Evolutionary conservation across 768 basidiomycete species (phyloP), one percentile per base, ranked within the genome.

Genomic region (Suillus subluteus): DNA sequence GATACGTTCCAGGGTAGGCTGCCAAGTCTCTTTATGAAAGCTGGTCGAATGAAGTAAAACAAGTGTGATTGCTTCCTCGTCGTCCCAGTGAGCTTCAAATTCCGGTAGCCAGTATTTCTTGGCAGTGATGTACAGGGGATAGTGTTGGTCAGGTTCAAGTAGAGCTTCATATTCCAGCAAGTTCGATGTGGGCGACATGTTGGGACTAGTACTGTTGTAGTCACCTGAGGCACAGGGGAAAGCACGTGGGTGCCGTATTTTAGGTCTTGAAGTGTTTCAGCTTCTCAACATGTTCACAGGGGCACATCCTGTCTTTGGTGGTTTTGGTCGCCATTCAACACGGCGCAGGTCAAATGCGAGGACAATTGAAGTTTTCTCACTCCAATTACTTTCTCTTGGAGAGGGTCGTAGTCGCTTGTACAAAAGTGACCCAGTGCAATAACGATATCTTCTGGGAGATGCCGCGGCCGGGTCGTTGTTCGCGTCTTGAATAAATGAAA

Each of bases 21-120:
- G 87, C 88, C 88, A 91, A 3, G 85, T 87, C 76, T 91, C 90
- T 73, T 91, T 91, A 78, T 90, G 89, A 70, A 89, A 91, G 73
- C 89, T 88, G 2, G 90, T 91, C 5, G 88, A 86, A 73, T 91
- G 90, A 2, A 90, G 77, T n/a, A 89, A 71, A 40, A 91, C 77
- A 41, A 90, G 79, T 0, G 89, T 90, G 66, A 85, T 72, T 6
- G 83, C 87, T 43, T 82, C 76, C 7, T 78, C 79, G 70, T 84
- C 78, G 9, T 70, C 63, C 55, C 71, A 69, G 63, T 83, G 70
- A 1, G 69, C 72, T 32, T 80, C 80, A 62, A 82, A 77, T 37
- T 79, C 78, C 3, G 81, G 73, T 35, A 78, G 66, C 83, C 83
- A 86, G 70, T 87, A 87, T 58, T 86, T 83, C 72, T 88, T 89